Evolutionary conservation across 2,329 filamentous ascomycete genomes (phyloP).

Genomic region (Decorospora gaudefroyi): DNA sequence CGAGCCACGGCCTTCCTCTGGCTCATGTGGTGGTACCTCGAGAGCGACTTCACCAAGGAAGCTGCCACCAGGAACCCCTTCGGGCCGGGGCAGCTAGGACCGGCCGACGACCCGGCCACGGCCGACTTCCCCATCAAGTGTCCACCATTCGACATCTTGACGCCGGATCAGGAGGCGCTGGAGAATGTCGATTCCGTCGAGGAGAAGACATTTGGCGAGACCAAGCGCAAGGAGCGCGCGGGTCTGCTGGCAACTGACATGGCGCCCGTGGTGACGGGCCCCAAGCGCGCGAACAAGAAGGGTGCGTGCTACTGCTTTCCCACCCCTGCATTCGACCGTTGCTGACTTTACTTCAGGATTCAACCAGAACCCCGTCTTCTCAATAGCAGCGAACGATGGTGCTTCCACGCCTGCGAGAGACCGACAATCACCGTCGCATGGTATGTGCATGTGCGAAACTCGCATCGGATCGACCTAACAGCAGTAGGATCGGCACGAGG

Average conservation of each 20-base stretch:
- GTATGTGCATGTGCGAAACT: slow-evolving; percentile 20
- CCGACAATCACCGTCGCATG: slow-evolving; percentile 48
- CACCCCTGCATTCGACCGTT: not conserved
- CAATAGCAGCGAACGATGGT: slow-evolving; percentile 48
- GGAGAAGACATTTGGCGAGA: slow-evolving; percentile 70
- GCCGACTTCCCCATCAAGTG: slow-evolving; percentile 60
- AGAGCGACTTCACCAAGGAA: slow-evolving; percentile 90
- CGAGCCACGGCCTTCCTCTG: slow-evolving; percentile 89
- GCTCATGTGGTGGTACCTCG: slow-evolving; percentile 99
- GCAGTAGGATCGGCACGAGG: slow-evolving; percentile 43
- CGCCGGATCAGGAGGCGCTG: slow-evolving; percentile 64
- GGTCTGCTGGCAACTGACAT: slow-evolving; percentile 75
- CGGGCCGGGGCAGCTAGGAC: slow-evolving; percentile 59
- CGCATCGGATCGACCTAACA: not conserved
- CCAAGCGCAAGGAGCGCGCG: slow-evolving; percentile 74
- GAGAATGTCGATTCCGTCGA: slow-evolving; percentile 77
- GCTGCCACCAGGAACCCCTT: slow-evolving; percentile 91
- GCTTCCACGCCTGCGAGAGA: slow-evolving; percentile 48
- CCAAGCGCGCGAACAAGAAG: slow-evolving; percentile 56
- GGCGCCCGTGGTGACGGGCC: slow-evolving; percentile 63
- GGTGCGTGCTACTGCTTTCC: slow-evolving; percentile 36
- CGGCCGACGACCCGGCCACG: slow-evolving; percentile 43
- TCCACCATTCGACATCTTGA: slow-evolving; percentile 68
- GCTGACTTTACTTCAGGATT: slow-evolving; percentile 35
- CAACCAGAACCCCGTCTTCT: slow-evolving; percentile 51